phyloP scores from a whole-genome alignment of 2,329 filamentous ascomycete genomes.

The Raffaelea albimanens region DNA sequence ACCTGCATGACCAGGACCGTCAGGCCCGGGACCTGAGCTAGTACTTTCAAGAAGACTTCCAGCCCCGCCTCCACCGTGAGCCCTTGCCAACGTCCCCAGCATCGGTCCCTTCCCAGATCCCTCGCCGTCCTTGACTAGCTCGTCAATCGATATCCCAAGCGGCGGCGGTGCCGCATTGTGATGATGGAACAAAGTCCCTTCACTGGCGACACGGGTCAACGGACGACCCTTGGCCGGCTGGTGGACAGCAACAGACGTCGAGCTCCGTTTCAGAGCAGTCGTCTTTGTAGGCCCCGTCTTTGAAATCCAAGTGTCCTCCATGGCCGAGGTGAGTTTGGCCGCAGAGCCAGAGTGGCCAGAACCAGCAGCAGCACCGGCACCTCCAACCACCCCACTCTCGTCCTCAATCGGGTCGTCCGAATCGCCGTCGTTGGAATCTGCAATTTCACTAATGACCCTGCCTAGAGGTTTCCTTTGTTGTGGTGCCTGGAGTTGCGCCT shows the following conservation, averaged over 20 bases:
- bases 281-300: no score
- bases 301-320: no score
- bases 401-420: constrained; percentile 12
- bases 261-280: no score
- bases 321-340: no score
- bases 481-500: constrained; percentile 4
- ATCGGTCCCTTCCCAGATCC: no score
- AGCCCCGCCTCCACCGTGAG: no score
- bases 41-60: not conserved
- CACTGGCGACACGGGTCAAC: constrained; percentile 8
- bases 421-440: constrained; percentile 28
- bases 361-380: no score
- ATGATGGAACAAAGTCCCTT: not conserved
- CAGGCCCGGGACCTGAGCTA: not conserved
- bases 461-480: constrained; percentile 17
- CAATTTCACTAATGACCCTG: constrained; percentile 28
- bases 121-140: constrained; percentile 10
- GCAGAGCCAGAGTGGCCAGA: no score
- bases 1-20: not conserved
- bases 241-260: no score
- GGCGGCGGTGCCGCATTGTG: not conserved
- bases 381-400: not conserved
- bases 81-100: no score
- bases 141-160: constrained; percentile 9
- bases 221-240: no score